Evolutionary conservation across 2,329 filamentous ascomycete species (phyloP).

Genomic region (Fusarium sp.): DNA sequence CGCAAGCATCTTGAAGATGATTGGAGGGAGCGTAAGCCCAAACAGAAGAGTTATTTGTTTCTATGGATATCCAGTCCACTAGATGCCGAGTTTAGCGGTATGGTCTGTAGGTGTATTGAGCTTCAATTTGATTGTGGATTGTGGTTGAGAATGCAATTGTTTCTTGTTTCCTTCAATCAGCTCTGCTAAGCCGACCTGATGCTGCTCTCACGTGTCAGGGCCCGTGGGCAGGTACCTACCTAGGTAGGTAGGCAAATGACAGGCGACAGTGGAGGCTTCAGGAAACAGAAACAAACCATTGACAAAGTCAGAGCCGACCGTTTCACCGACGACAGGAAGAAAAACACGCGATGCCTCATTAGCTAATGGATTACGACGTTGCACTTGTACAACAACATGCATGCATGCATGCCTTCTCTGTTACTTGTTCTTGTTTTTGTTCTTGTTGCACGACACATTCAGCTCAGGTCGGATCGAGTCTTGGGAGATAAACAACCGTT

Average conservation of each 20-base stretch:
- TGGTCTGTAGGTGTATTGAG: background rate
- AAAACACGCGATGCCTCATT: constrained; percentile 19
- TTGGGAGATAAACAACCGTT: background rate
- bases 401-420: background rate
- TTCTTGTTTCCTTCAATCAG: background rate
- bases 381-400: constrained; percentile 1
- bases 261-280: background rate
- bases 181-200: constrained; percentile 22
- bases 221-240: background rate
- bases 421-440: constrained; percentile 3
- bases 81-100: background rate
- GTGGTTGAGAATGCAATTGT: background rate
- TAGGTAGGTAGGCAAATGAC: background rate
- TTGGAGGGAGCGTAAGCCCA: constrained; percentile 14
- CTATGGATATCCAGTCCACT: background rate
- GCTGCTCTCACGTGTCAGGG: constrained; percentile 35
- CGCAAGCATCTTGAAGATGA: constrained; percentile 14
- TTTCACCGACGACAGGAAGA: constrained; percentile 31
- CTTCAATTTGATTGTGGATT: background rate
- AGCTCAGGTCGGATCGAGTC: background rate
- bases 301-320: constrained; percentile 1
- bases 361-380: constrained; percentile 18
- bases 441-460: constrained; percentile 10
- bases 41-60: background rate
- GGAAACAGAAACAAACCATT: constrained; percentile 20